These are phyloP conservation scores for Boletus semigastroideus DNA, from an alignment of 1,284 basidiomycete species.

Conservation along the genomic window DNA sequence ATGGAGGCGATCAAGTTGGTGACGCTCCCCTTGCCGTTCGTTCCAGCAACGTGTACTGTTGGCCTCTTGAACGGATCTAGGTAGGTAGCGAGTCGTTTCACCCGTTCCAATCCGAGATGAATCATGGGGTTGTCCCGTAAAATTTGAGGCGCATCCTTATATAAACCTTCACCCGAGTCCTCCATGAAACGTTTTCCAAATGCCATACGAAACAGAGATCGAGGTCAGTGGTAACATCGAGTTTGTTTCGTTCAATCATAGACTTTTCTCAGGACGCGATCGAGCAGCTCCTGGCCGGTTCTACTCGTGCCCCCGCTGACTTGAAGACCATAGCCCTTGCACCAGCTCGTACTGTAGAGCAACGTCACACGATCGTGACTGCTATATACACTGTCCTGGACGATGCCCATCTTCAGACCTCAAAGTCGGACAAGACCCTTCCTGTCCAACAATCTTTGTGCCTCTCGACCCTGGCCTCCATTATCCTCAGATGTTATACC, in stretches of 20 bases:
- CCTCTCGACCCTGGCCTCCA: slow-evolving; percentile 17
- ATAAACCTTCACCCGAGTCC: no score
- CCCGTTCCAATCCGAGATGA: slow-evolving; percentile 75
- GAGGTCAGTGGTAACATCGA: slow-evolving; percentile 11
- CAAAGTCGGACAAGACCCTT: slow-evolving; percentile 10
- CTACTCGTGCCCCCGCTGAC: slow-evolving; percentile 15
- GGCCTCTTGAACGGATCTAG: slow-evolving; percentile 75
- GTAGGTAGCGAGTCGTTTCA: slow-evolving; percentile 55
- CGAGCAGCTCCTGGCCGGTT: slow-evolving; percentile 22
- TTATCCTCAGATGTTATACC: slow-evolving; percentile 7
- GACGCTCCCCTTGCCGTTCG: slow-evolving; percentile 97
- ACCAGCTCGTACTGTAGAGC: slow-evolving; percentile 21
- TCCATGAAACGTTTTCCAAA: slow-evolving; percentile 6
- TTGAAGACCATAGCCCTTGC: slow-evolving; percentile 22
- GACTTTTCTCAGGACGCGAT: slow-evolving; percentile 17
- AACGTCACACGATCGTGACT: slow-evolving; percentile 14
- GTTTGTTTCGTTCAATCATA: neutral
- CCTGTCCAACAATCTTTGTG: slow-evolving; percentile 26
- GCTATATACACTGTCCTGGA: slow-evolving; percentile 26
- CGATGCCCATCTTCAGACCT: slow-evolving; percentile 18
- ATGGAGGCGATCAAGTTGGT: slow-evolving; percentile 83
- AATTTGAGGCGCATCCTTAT: no score
- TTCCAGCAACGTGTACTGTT: slow-evolving; percentile 91
- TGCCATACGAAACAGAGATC: slow-evolving; percentile 19
- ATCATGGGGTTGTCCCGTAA: no score